Percentiles rank a stretch among this genome's conserved stretches.
Conservation (phyloP, 2,329 filamentous ascomycete species). For the Cladophialophora chaetospira region DNA sequence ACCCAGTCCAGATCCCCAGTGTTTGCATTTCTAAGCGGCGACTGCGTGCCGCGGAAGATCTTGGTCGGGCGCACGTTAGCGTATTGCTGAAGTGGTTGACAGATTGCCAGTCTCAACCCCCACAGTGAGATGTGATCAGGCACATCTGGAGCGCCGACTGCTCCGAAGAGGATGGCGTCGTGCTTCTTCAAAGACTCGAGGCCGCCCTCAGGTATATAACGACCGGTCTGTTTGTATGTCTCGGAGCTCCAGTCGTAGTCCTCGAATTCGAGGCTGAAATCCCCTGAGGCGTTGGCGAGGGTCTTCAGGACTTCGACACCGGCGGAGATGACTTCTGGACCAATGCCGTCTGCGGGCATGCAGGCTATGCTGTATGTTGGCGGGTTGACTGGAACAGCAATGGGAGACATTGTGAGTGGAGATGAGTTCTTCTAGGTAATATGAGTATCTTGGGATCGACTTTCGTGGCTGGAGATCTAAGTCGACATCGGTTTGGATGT, state of each 20-base stretch:
- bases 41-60: conserved; percentile 61
- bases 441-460: too few species aligned
- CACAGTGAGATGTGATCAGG: conserved; percentile 69
- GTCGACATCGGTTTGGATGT: too few species aligned
- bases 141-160: conserved; percentile 64
- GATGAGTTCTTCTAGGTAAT: too few species aligned
- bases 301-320: conserved; percentile 62
- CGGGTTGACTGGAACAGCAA: too few species aligned
- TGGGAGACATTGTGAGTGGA: too few species aligned
- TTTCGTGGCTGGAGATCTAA: too few species aligned
- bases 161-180: conserved; percentile 69
- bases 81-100: conserved; percentile 68
- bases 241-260: conserved; percentile 69
- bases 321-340: conserved; percentile 66
- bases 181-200: conserved; percentile 59
- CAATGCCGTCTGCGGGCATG: conserved; percentile 71
- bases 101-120: conserved; percentile 67
- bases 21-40: conserved; percentile 45
- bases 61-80: conserved; percentile 67
- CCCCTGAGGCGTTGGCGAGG: conserved; percentile 49
- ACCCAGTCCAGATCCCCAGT: conserved; percentile 66
- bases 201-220: conserved; percentile 64
- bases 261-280: conserved; percentile 64
- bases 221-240: conserved; percentile 65
- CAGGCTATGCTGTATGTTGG: conserved; percentile 61